These are phyloP conservation scores for Termitomyces sp. DNA, from an alignment of 768 basidiomycete species.

Conservation along the genomic window DNA sequence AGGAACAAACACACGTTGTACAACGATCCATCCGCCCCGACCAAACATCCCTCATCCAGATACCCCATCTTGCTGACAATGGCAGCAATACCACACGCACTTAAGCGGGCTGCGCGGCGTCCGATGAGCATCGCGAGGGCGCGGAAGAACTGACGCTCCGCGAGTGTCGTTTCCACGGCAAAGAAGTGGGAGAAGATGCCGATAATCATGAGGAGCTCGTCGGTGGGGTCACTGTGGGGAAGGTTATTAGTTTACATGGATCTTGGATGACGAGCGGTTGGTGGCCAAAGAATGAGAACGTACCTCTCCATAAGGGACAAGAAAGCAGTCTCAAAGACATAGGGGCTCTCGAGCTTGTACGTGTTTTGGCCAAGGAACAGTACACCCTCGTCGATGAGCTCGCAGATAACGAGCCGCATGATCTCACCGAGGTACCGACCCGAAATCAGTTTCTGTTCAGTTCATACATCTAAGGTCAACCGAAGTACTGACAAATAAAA, in stretches of 20 bases:
- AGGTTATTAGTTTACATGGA: not conserved
- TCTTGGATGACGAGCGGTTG: not conserved
- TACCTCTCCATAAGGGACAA: constrained; percentile 95
- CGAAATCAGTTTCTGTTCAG: constrained; percentile 85
- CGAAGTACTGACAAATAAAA: not conserved
- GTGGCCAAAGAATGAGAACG: constrained; percentile 3
- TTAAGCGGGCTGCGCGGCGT: constrained; percentile 84
- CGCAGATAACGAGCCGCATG: constrained; percentile 89
- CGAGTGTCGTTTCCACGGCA: constrained; percentile 91
- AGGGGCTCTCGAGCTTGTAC: constrained; percentile 94
- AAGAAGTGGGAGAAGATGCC: constrained; percentile 98
- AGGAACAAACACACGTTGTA: constrained; percentile 70
- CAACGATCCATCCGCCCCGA: constrained; percentile 92
- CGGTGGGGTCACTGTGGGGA: constrained; percentile 77
- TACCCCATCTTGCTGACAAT: constrained; percentile 95
- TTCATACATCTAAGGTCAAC: not conserved
- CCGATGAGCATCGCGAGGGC: constrained; percentile 89
- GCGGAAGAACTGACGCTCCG: constrained; percentile 97
- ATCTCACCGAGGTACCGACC: constrained; percentile 97
- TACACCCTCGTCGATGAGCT: constrained; percentile 95
- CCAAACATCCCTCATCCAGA: constrained; percentile 84
- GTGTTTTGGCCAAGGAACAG: constrained; percentile 98
- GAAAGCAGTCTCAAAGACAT: constrained; percentile 95
- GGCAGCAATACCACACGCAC: constrained; percentile 94
- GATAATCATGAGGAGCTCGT: constrained; percentile 94